Percentiles rank a stretch among this genome's conserved stretches.
Conservation (phyloP, 139 green algal genomes). For the Coelastrella sp. region DNA sequence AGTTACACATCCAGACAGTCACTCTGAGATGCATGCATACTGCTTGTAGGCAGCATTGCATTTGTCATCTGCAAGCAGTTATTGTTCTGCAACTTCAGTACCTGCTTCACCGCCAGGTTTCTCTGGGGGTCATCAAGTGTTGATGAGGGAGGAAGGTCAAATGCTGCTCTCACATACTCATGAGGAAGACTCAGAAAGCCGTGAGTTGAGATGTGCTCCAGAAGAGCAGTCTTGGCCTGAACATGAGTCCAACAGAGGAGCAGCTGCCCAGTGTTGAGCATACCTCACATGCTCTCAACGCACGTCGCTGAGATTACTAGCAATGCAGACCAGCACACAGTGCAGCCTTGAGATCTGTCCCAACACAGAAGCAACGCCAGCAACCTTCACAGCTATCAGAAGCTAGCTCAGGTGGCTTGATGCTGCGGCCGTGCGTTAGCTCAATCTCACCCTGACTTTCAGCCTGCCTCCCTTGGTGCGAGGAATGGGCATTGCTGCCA, state of each 20-base stretch:
- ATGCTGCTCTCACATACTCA: conserved; percentile 21
- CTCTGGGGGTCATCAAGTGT: not conserved
- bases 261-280: too few relatives aligned
- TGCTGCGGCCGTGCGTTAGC: not conserved
- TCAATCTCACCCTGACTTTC: not conserved
- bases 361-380: too few relatives aligned
- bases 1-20: not conserved
- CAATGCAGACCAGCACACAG: too few relatives aligned
- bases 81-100: not conserved
- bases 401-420: too few relatives aligned
- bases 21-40: not conserved
- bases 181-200: conserved; percentile 19
- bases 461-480: conserved; percentile 16
- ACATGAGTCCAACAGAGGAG: too few relatives aligned
- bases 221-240: conserved; percentile 6
- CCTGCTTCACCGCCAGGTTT: not conserved
- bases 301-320: too few relatives aligned
- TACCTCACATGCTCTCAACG: too few relatives aligned
- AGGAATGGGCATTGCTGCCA: not conserved
- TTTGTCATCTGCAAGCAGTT: not conserved
- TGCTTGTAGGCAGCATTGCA: not conserved
- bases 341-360: too few relatives aligned
- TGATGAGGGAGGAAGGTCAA: conserved; percentile 17
- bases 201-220: conserved; percentile 12
- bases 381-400: too few relatives aligned